Percentiles rank a stretch among this genome's conserved stretches.
Conservation (phyloP, 495 filamentous ascomycete species). For the Opeltia flavorubescens region DNA sequence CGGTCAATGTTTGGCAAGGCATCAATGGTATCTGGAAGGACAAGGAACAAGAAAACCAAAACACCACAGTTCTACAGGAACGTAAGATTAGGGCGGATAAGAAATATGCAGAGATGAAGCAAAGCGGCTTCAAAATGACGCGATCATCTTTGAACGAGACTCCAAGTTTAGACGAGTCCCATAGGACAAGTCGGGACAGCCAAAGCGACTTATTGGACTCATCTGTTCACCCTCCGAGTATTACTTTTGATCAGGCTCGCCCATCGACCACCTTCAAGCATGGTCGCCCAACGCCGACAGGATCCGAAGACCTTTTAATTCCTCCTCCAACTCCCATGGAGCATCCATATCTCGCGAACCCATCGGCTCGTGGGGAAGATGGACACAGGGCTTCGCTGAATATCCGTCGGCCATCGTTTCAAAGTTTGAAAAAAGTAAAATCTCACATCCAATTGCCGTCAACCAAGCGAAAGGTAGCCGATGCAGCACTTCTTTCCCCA, state of each 20-base stretch:
- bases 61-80: constrained; percentile 19
- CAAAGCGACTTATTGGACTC: background rate
- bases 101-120: constrained; percentile 49
- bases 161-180: constrained; percentile 4
- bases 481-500: constrained; percentile 5
- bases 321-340: constrained; percentile 2
- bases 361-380: constrained; percentile 6
- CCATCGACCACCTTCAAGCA: constrained; percentile 6
- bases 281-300: constrained; percentile 2
- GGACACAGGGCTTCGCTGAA: constrained; percentile 9
- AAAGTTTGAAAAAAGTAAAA: constrained; percentile 24
- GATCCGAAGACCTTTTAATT: constrained; percentile 7
- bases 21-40: constrained; percentile 22
- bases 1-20: constrained; percentile 32
- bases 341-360: constrained; percentile 6
- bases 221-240: constrained; percentile 17
- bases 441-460: constrained; percentile 22
- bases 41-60: constrained; percentile 23
- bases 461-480: constrained; percentile 17
- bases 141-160: background rate
- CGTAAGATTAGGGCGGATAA: constrained; percentile 35
- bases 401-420: constrained; percentile 18
- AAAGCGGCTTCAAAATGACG: constrained; percentile 38
- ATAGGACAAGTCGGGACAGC: constrained; percentile 3
- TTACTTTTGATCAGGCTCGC: constrained; percentile 15